Evolutionary conservation across 805 yeast species (phyloP), one percentile per base, ranked within the genome.

Genomic region (Kluyveromyces lactis): DNA sequence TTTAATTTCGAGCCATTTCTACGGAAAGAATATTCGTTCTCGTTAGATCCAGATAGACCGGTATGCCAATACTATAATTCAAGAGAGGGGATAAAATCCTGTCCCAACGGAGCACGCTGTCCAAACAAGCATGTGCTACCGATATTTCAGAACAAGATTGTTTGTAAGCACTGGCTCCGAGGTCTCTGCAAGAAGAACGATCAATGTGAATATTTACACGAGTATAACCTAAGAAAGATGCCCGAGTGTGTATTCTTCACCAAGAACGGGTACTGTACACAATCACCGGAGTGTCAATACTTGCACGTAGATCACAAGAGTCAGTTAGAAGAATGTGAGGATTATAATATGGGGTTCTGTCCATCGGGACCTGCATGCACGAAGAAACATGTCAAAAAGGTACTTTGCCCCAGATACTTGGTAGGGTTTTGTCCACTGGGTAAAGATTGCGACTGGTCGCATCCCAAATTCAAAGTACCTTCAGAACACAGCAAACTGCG

Each of bases 161-260:
- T 92, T 4, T 92, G 98, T 60, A 90, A 92, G 69, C 97, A 92
- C 67, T 92, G 98, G 99, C 74, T 92, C 26, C 75, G 97, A 48
- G 99, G 99, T 0, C 72, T 92, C 26, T 92, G 99, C 64, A 92
- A 92, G 64, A 90, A 90, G 68, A 95, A 94, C 37, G 95, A 87
- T 50, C 86, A 85, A 49, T 92, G 99, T 62, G 99, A 92, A 66
- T 92, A 86, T 53, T 64, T 92, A 33, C 99, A 92, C 62, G 99
- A 92, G 58, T 89, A 89, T 56, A 90, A 92, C 55, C 65, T 92
- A 51, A 71, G 95, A 44, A 86, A 85, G 62, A 90, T 92, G 95
- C 97, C 97, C 3, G 98, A 92, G 60, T 92, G 99, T 60, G 74
- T 86, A 18, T 85, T 86, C 60, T 90, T 75, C 60, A 72, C 86